Conservation (phyloP, 2,329 filamentous ascomycete genomes). For the Aureobasidium sp. region DNA sequence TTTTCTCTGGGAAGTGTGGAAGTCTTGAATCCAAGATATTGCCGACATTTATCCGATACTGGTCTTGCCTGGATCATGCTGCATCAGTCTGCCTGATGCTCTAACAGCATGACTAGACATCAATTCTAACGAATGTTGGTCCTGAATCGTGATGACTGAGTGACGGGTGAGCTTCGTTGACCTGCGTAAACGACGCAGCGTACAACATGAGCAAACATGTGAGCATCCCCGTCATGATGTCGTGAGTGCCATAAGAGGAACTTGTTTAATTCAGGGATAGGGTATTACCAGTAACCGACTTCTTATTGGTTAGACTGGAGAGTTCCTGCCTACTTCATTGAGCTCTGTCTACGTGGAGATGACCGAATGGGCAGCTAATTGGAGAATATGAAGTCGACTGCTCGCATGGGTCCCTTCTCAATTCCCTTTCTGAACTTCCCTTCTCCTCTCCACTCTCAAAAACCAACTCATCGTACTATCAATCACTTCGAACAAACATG, state of each 20-base stretch:
- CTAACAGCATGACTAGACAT: too few species aligned
- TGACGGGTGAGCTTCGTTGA: background rate
- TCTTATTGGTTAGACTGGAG: background rate
- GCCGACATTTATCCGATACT: too few species aligned
- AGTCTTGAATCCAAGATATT: too few species aligned
- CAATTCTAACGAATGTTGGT: too few species aligned
- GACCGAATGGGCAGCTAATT: too few species aligned
- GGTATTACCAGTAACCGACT: background rate
- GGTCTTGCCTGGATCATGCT: too few species aligned
- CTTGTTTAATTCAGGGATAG: background rate
- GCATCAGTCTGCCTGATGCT: too few species aligned
- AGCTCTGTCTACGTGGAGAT: background rate
- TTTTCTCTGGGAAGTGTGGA: too few species aligned
- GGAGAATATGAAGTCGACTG: too few species aligned
- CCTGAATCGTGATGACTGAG: too few species aligned
- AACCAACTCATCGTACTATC: background rate
- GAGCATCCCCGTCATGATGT: constrained; percentile 2
- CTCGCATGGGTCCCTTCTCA: too few species aligned
- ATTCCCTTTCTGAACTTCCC: background rate
- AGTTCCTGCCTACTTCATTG: background rate
- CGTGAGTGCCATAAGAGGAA: background rate
- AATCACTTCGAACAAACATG: background rate
- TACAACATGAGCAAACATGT: background rate
- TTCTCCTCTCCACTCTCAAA: too few species aligned
- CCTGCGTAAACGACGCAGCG: constrained; percentile 3